phyloP scores from a whole-genome alignment of 2,329 filamentous ascomycete species.

The Claviceps cyperi region DNA sequence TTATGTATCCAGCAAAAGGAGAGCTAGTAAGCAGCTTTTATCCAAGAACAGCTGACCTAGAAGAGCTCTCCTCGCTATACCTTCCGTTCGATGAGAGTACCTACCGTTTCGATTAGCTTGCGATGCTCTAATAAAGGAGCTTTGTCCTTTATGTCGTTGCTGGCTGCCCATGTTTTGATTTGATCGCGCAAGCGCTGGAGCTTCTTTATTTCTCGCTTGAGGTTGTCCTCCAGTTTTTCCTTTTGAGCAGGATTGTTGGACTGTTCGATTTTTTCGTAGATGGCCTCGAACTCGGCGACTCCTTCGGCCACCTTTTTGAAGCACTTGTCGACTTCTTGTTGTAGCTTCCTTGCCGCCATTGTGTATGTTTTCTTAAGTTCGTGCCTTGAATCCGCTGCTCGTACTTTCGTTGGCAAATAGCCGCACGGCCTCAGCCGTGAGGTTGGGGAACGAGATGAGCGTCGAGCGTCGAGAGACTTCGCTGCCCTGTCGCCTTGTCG shows the following conservation, averaged over 20 bases:
- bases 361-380: conserved; percentile 15
- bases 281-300: conserved; percentile 78
- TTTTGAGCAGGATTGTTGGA: conserved; percentile 89
- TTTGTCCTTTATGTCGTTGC: conserved; percentile 99
- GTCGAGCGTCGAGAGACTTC: background rate
- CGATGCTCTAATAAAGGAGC: conserved; percentile 84
- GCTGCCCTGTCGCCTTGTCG: background rate
- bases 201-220: conserved; percentile 99
- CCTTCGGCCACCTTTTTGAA: conserved; percentile 98
- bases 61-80: background rate
- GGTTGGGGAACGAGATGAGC: background rate
- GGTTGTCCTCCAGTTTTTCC: conserved; percentile 93
- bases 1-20: background rate
- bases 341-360: conserved; percentile 93
- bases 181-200: conserved; percentile 92
- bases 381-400: background rate
- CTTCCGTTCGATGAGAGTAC: conserved; percentile 18
- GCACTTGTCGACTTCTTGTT: conserved; percentile 97
- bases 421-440: background rate
- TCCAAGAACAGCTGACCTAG: background rate
- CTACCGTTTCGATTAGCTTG: conserved; percentile 92
- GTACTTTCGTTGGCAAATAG: background rate
- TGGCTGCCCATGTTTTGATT: conserved; percentile 98
- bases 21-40: background rate
- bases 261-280: conserved; percentile 95